Base-by-base conservation (phyloP, 805 yeast genomes). In the Komagataella kurtzmanii region DNA sequence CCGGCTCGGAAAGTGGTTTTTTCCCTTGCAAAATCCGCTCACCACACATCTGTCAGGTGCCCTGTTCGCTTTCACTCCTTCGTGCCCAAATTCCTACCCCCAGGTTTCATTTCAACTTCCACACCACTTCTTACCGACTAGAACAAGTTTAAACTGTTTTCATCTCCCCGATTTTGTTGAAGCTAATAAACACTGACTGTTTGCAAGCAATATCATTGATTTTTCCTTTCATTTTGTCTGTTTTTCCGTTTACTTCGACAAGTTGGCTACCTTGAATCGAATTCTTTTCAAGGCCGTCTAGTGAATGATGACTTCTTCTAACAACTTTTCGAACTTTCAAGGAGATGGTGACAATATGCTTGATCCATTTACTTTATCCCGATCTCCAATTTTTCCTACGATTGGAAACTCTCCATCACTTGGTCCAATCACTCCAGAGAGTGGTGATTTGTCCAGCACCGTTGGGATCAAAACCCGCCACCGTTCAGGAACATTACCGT, bases 401-500 rank as follows among this genome's bases (percentile, higher is more conserved):
- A 30, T 30, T 14, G 40, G 40, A 30, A 30, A 10, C 14, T 30
- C 40, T 30, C 40, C 40, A 3, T 30, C 40, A 5, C 40, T 30
- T 10, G 40, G 40, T 30, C 40, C 40, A 14, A 30, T 30, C 40
- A 30, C 40, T 30, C 40, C 40, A 30, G 40, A 30, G 6, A 7
- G 40, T 30, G 14, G 40, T 30, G 40, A 30, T 30, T 30, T 30
- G 40, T 30, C 40, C 40, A 30, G 40, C 14, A 61, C 64, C 57
- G 57, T 72, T 58, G 72, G 76, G 2, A 62, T 70, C 50, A 68
- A 79, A 57, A 71, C 78, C 14, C 74, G 93, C 55, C 79, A 85
- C 47, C 74, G 95, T 56, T 85, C 93, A 2, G 93, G 93, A 2
- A 86, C 95, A 12, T 67, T 86, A 49, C 91, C 93, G 7, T 80